Percentiles rank a stretch among this genome's conserved stretches.
Conservation (phyloP, 2,329 filamentous ascomycete genomes). For the Hypoxylon sp. region DNA sequence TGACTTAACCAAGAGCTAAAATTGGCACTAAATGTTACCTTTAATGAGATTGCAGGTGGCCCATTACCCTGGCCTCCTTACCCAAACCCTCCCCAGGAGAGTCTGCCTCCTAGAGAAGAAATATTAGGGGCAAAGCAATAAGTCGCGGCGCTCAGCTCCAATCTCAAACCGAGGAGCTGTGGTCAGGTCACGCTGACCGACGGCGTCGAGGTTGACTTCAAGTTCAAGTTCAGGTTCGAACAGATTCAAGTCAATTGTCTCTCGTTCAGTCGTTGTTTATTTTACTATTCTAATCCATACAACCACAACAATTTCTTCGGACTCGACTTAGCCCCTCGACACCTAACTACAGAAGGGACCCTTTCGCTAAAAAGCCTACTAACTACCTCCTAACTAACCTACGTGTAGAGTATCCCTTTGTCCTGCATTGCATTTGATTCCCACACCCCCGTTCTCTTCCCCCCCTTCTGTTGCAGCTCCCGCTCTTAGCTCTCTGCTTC, state of each 20-base stretch:
- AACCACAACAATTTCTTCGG: slow-evolving; percentile 21
- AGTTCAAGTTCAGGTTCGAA: neutral
- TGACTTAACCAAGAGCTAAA: slow-evolving; percentile 30
- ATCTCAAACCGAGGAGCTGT: slow-evolving; percentile 5
- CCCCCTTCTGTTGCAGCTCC: slow-evolving; percentile 45
- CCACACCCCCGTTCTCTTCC: slow-evolving; percentile 30
- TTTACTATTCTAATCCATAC: neutral
- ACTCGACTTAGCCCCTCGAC: slow-evolving; percentile 36
- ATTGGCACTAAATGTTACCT: slow-evolving; percentile 30
- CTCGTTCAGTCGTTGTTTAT: slow-evolving; percentile 4
- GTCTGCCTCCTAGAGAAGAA: slow-evolving; percentile 16
- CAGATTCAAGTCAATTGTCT: neutral
- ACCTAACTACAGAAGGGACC: slow-evolving; percentile 11
- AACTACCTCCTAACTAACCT: too few relatives aligned
- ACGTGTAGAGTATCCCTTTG: slow-evolving; percentile 41
- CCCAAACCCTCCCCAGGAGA: slow-evolving; percentile 16
- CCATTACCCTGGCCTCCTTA: slow-evolving; percentile 30
- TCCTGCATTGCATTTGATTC: slow-evolving; percentile 42
- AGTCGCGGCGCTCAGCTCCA: slow-evolving; percentile 8
- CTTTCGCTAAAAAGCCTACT: slow-evolving; percentile 11
- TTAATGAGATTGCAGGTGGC: slow-evolving; percentile 39
- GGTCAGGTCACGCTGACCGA: neutral
- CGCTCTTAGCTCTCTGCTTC: slow-evolving; percentile 37
- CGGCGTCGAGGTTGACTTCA: neutral
- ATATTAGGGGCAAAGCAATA: slow-evolving; percentile 22